Evolutionary conservation across 768 basidiomycete species (phyloP), one percentile per base, ranked within the genome.

Genomic region (Gloeopeniophorella convolvens): DNA sequence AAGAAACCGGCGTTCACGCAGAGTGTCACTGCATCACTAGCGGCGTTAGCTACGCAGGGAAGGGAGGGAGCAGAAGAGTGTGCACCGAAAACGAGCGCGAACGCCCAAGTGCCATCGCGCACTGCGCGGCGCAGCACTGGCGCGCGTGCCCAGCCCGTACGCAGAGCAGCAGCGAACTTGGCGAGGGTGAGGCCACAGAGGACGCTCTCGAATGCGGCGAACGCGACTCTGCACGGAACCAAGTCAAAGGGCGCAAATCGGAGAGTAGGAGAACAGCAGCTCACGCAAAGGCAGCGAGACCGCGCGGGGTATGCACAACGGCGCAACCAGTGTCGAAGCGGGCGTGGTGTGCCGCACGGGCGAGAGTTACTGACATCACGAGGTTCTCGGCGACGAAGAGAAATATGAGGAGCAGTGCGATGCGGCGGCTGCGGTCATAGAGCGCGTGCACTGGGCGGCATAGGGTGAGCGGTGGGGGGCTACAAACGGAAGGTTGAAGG

Each of bases 101-200:
- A 63, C 10, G 62, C 62, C 62, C 62, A 63, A 2, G 62, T 63
- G 15, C 62, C 62, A 45, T 63, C 62, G 4, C 53, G 33, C 11
- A 60, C 54, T 53, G 62, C 60, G 27, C 59, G 56, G 21, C 50
- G 48, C 58, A 63, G 55, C n/a, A 63, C 53, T 3, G 58, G 58
- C 5, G 56, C 49, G 11, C 55, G 53, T 9, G 59, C 60, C 60
- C 62, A 63, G 2, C 62, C 60, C 11, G 51, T 53, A 13, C 47
- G 47, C 9, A 59, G 50, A 8, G 58, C 60, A 2, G 44, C 45
- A 32, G 49, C 8, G 41, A 63, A 63, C 30, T 60, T 60, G 45
- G 32, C 34, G 21, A 63, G 34, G 2, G 62, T 63, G 23, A 63
- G 50, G 5, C 43, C 44, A 36, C 62, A 63, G 11, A 63, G 55